Percentiles rank a stretch among this genome's conserved stretches.
Conservation (phyloP, 2,329 filamentous ascomycete species). For the Taxawa tesnikishii region DNA sequence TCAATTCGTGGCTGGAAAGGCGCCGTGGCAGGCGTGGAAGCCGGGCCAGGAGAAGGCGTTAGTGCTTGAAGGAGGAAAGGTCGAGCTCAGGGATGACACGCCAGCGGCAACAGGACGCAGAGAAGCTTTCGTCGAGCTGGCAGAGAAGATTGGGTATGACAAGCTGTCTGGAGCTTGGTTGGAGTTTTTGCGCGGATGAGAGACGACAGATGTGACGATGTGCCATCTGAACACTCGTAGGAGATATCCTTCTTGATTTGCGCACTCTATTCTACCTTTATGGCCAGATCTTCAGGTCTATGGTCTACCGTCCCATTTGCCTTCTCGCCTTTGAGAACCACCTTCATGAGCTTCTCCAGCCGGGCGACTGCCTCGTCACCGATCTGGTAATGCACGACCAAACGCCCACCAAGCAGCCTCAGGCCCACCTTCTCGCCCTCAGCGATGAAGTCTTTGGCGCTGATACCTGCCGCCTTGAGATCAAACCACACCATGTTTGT, state of each 20-base stretch:
- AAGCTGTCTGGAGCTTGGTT: background rate
- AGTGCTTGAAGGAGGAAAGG: slow-evolving; percentile 7
- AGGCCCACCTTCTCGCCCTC: slow-evolving; percentile 46
- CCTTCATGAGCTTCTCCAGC: slow-evolving; percentile 43
- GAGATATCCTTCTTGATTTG: background rate
- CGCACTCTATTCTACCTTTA: slow-evolving; percentile 7
- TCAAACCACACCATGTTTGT: slow-evolving; percentile 93
- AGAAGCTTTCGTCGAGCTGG: slow-evolving; percentile 2
- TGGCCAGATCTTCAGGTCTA: slow-evolving; percentile 8
- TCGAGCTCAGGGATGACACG: slow-evolving; percentile 9
- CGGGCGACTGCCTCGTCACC: slow-evolving; percentile 49
- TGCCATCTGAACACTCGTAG: background rate
- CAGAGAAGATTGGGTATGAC: slow-evolving; percentile 3
- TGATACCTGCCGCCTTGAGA: slow-evolving; percentile 47
- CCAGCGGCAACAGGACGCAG: slow-evolving; percentile 4
- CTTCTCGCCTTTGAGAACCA: slow-evolving; percentile 17
- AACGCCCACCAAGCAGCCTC: slow-evolving; percentile 41
- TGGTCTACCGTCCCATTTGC: slow-evolving; percentile 13
- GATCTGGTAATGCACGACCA: slow-evolving; percentile 65
- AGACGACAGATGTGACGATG: no score
- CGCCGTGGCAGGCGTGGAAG: slow-evolving; percentile 20
- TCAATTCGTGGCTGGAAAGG: slow-evolving; percentile 25
- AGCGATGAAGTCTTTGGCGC: slow-evolving; percentile 39
- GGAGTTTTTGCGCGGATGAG: background rate
- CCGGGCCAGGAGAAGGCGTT: slow-evolving; percentile 14